Conservation (phyloP, 352 stramenopile genomes). For the Globisporangium mamillatum region DNA sequence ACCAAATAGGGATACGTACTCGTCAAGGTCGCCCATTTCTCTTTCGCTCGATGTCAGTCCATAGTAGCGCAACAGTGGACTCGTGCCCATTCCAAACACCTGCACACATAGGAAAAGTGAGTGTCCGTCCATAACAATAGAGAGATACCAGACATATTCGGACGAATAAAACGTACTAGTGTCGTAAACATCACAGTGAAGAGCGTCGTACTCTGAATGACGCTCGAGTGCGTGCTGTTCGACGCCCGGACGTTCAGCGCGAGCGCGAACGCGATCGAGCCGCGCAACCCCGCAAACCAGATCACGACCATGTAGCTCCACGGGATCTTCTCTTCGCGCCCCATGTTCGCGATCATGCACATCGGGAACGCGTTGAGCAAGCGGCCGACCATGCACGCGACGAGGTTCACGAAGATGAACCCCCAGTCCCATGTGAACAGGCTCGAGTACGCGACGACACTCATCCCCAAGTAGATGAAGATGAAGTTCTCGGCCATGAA, state of each 20-base stretch:
- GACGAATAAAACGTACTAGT: conserved; percentile 31
- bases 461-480: conserved; percentile 86
- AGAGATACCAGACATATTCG: neutral
- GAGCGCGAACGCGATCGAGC: conserved; percentile 91
- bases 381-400: conserved; percentile 61
- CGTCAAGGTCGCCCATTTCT: conserved; percentile 35
- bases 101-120: conserved; percentile 15
- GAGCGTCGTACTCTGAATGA: conserved; percentile 76
- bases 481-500: conserved; percentile 89
- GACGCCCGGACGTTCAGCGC: conserved; percentile 68
- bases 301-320: conserved; percentile 86
- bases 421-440: conserved; percentile 85
- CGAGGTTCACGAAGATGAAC: conserved; percentile 73
- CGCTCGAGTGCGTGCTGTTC: conserved; percentile 47
- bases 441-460: conserved; percentile 71
- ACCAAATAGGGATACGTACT: conserved; percentile 35
- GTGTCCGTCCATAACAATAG: neutral
- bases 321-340: conserved; percentile 66
- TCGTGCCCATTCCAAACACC: conserved; percentile 78
- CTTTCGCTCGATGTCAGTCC: conserved; percentile 43
- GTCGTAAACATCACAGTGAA: conserved; percentile 85
- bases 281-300: conserved; percentile 91
- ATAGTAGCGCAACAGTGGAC: conserved; percentile 57
- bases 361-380: conserved; percentile 80
- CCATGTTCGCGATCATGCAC: conserved; percentile 69